Percentiles rank a stretch among this genome's conserved stretches.
Conservation (phyloP, 441 rosid species). For the Gossypium davidsonii region DNA sequence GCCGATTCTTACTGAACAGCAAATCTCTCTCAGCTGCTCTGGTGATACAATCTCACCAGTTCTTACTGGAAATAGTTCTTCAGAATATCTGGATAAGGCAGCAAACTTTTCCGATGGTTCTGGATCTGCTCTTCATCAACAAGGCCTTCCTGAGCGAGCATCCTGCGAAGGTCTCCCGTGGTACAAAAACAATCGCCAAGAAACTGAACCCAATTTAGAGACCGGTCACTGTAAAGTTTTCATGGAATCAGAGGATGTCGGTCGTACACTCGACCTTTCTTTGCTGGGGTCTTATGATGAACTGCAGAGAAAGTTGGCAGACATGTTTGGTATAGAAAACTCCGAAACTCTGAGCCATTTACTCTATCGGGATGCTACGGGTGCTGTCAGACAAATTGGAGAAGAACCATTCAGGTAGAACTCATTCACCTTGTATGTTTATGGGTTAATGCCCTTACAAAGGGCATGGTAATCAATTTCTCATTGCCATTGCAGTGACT, state of each 20-base stretch:
- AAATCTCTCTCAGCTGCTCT: slow-evolving; percentile 37
- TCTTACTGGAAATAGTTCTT: slow-evolving; percentile 28
- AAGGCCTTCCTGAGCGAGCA: slow-evolving; percentile 23
- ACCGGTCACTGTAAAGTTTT: slow-evolving; percentile 55
- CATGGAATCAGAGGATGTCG: slow-evolving; percentile 56
- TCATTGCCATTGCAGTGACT: slow-evolving; percentile 37
- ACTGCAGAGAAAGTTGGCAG: slow-evolving; percentile 39
- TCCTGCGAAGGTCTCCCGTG: slow-evolving; percentile 26
- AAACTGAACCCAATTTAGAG: slow-evolving; percentile 29
- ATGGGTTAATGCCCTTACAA: not conserved
- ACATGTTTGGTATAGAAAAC: slow-evolving; percentile 45
- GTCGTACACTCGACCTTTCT: slow-evolving; percentile 52
- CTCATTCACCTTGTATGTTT: not conserved
- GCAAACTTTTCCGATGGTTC: slow-evolving; percentile 24
- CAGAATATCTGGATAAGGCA: slow-evolving; percentile 15
- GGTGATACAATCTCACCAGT: slow-evolving; percentile 35
- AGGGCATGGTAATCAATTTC: not conserved
- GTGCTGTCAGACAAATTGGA: slow-evolving; percentile 45
- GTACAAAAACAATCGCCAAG: slow-evolving; percentile 28
- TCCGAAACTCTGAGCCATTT: slow-evolving; percentile 31
- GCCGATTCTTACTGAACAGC: slow-evolving; percentile 42
- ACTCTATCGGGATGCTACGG: slow-evolving; percentile 39
- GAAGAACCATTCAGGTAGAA: slow-evolving; percentile 51
- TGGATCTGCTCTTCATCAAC: slow-evolving; percentile 29
- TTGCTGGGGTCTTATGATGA: slow-evolving; percentile 47